Evolutionary conservation across 345 rosid species (phyloP).

Genomic region (Hirschfeldia incana): DNA sequence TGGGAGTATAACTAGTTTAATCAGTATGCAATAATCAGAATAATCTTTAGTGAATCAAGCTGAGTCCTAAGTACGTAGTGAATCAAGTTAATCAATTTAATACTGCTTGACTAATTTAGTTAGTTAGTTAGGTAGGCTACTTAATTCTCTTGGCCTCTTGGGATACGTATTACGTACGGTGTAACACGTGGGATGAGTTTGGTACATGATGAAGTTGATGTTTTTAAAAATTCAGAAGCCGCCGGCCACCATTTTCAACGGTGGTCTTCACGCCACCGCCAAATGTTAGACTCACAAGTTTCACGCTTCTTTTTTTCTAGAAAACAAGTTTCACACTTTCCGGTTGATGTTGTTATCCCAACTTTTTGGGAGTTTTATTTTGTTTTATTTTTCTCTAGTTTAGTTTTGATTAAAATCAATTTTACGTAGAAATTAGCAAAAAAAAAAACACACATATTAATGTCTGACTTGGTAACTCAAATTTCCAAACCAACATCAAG

Average conservation of each 20-base stretch:
- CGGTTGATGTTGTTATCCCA: slow-evolving; percentile 8
- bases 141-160: slow-evolving; percentile 35
- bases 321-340: neutral
- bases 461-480: neutral
- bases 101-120: slow-evolving; percentile 11
- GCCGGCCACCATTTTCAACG: slow-evolving; percentile 52
- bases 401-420: neutral
- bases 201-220: slow-evolving; percentile 34
- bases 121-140: slow-evolving; percentile 23
- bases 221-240: slow-evolving; percentile 23
- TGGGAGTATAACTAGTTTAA: slow-evolving; percentile 9
- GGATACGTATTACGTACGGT: slow-evolving; percentile 29
- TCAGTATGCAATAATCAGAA: slow-evolving; percentile 4
- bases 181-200: slow-evolving; percentile 44
- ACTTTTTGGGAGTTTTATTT: neutral
- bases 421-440: neutral
- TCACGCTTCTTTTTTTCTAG: neutral
- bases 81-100: slow-evolving; percentile 18
- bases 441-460: neutral
- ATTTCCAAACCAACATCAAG: neutral
- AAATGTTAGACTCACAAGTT: slow-evolving; percentile 11
- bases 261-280: slow-evolving; percentile 31
- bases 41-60: slow-evolving; percentile 26
- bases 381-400: neutral
- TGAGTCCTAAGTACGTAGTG: slow-evolving; percentile 32